Evolutionary conservation across 164 flowering plant genomes (phyloP), one percentile per base, ranked within the genome.

Genomic region (Protea cynaroides): DNA sequence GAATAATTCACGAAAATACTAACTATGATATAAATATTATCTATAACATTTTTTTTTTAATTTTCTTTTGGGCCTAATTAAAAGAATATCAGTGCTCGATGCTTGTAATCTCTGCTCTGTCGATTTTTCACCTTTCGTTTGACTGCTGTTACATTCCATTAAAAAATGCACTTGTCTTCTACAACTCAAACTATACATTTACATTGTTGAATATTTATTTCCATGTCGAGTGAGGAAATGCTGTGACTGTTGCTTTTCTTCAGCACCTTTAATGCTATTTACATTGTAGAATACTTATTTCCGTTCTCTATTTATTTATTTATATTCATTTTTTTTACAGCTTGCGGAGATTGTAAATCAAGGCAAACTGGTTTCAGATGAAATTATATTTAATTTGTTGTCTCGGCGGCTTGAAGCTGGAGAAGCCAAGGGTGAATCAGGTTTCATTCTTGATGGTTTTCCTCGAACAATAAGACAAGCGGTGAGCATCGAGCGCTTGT

Each of bases 401-500:
- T 88, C 95, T 12, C 91, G 88, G 72, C 81, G 91, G 29, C 97
- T 94, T 64, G 88, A 84, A 76, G 83, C 75, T 54, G 90, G 90
- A 60, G 87, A 78, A 70, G 79, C 83, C 25, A 85, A 82, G 73
- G 93, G 95, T 43, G 96, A 94, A 76, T 66, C 82, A 8, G 98
- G 98, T 13, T 94, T 91, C 61, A 89, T 94, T 73, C 93, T 91
- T 59, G 98, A 94, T 80, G 98, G 99, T 47, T 89, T 91, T 65
- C 97, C 99, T 62, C 84, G 99, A 49, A 94, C 99, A 8, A 77
- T 91, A 37, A 83, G 81, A 72, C 99, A 94, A 70, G 98, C 96
- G 76, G 98, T 93, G 66, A 83, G 90, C 56, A 67, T 47, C 29
- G 11, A 29, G 34, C 34, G 5, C 34, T 54, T 61, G 9, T 63